phyloP scores from a whole-genome alignment of 177 flowering plant species.

The Tripterygium wilfordii region DNA sequence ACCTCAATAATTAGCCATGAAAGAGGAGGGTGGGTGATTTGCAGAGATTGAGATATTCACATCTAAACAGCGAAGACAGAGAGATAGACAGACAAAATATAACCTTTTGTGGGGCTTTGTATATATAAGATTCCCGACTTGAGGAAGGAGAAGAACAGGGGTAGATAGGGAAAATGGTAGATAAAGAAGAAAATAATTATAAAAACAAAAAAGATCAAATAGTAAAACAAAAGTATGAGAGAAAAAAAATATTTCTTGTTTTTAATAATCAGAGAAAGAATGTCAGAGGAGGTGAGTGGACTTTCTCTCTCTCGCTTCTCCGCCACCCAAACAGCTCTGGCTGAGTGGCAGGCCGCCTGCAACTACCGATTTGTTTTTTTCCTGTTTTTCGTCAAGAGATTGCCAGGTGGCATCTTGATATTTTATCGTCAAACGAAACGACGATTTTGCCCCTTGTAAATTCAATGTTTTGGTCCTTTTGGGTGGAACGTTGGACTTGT shows the following conservation, averaged over 20 bases:
- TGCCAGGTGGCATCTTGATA: slow-evolving; percentile 19
- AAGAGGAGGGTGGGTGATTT: slow-evolving; percentile 8
- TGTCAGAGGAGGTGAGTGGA: slow-evolving; percentile 28
- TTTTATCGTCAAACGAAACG: no score
- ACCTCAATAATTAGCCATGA: slow-evolving; percentile 33
- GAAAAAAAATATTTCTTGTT: no score
- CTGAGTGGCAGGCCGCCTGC: slow-evolving; percentile 21
- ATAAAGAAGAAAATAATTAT: no score
- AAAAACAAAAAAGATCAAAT: no score
- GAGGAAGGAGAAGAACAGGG: not conserved
- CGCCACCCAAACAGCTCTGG: slow-evolving; percentile 21
- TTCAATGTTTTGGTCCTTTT: no score
- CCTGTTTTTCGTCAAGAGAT: slow-evolving; percentile 3
- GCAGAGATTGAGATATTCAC: not conserved
- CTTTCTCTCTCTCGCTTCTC: no score
- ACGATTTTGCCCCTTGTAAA: no score
- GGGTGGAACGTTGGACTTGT: slow-evolving; percentile 3
- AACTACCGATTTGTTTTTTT: slow-evolving; percentile 20
- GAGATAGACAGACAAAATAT: no score
- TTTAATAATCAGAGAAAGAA: slow-evolving; percentile 40
- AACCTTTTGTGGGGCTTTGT: not conserved
- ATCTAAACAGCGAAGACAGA: not conserved
- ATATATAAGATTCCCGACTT: no score
- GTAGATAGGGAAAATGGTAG: no score
- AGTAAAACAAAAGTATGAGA: no score